Percentiles rank a stretch among this genome's conserved stretches.
These are phyloP conservation scores for Zoysia matrella DNA, from an alignment of 202 grass and related monocot genomes.

Conservation along the genomic window DNA sequence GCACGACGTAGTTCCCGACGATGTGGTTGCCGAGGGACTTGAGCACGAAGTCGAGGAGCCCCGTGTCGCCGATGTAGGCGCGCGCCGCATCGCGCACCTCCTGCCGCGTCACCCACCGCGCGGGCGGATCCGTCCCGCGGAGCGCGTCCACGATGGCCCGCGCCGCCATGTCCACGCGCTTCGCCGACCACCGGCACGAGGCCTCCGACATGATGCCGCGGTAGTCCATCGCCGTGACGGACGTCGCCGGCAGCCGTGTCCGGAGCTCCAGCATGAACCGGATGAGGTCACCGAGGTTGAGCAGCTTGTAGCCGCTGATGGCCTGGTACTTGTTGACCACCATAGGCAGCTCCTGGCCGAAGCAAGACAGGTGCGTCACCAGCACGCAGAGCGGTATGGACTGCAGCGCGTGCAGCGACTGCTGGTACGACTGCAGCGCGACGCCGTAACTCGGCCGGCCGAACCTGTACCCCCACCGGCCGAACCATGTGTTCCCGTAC, in stretches of 20 bases:
- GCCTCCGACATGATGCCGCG: slow-evolving; percentile 69
- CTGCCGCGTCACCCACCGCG: slow-evolving; percentile 84
- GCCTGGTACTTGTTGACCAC: slow-evolving; percentile 81
- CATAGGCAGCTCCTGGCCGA: slow-evolving; percentile 61
- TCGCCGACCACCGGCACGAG: slow-evolving; percentile 83
- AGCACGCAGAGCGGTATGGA: slow-evolving; percentile 68
- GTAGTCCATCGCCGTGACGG: slow-evolving; percentile 69
- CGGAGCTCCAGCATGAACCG: slow-evolving; percentile 89
- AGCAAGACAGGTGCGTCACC: slow-evolving; percentile 53
- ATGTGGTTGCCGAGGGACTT: slow-evolving; percentile 94
- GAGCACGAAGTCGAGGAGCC: slow-evolving; percentile 88
- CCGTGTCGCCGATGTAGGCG: slow-evolving; percentile 88
- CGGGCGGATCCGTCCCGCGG: slow-evolving; percentile 48
- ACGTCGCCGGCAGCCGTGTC: slow-evolving; percentile 56
- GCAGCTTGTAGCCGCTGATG: slow-evolving; percentile 65
- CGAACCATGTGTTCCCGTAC: slow-evolving; percentile 88
- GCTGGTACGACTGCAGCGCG: slow-evolving; percentile 59
- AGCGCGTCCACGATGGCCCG: slow-evolving; percentile 88
- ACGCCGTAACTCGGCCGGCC: slow-evolving; percentile 71
- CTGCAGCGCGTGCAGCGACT: slow-evolving; percentile 74
- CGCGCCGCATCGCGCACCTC: slow-evolving; percentile 90
- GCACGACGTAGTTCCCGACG: slow-evolving; percentile 83
- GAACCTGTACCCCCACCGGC: slow-evolving; percentile 81
- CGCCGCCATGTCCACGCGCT: slow-evolving; percentile 83
- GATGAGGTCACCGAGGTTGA: slow-evolving; percentile 73